Evolutionary conservation across 495 filamentous ascomycete species (phyloP).

Genomic region (Recurvomyces mirabilis): DNA sequence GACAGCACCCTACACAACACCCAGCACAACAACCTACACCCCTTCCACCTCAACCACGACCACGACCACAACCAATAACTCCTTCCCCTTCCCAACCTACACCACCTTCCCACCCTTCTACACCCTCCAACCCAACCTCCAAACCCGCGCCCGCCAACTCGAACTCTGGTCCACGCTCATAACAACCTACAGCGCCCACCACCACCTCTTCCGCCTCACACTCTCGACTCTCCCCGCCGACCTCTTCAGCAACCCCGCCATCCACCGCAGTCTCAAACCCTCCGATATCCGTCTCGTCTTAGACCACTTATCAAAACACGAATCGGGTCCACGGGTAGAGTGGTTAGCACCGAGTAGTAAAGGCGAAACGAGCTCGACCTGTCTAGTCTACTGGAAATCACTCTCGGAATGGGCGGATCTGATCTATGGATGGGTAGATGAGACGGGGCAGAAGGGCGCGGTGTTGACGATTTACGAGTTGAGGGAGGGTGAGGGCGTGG

Average conservation of each 20-base stretch:
- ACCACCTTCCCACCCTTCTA: slow-evolving; percentile 66
- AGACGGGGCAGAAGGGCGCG: slow-evolving; percentile 58
- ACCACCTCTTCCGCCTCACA: slow-evolving; percentile 59
- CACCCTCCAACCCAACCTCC: slow-evolving; percentile 65
- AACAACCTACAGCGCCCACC: slow-evolving; percentile 68
- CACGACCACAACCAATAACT: not conserved
- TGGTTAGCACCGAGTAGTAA: slow-evolving; percentile 37
- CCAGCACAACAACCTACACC: slow-evolving; percentile 1
- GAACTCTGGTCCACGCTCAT: slow-evolving; percentile 77
- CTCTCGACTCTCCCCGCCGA: slow-evolving; percentile 38
- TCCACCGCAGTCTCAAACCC: slow-evolving; percentile 46
- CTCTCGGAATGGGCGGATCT: slow-evolving; percentile 65
- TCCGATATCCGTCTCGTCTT: slow-evolving; percentile 57
- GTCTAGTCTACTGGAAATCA: slow-evolving; percentile 59
- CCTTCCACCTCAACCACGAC: slow-evolving; percentile 3
- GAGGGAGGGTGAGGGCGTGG: slow-evolving; percentile 47
- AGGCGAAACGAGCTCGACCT: slow-evolving; percentile 25
- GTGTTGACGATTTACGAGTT: slow-evolving; percentile 74
- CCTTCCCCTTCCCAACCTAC: slow-evolving; percentile 28
- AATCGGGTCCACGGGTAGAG: slow-evolving; percentile 56
- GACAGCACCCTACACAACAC: not conserved
- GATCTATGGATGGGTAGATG: slow-evolving; percentile 47
- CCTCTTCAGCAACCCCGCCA: slow-evolving; percentile 44
- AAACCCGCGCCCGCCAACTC: slow-evolving; percentile 66
- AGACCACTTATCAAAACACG: slow-evolving; percentile 58